A percentile compares a stretch with the other conserved stretches of the same genome.
Evolutionary conservation across 2,329 filamentous ascomycete genomes (phyloP).

Genomic region (Ophiostoma sp.): DNA sequence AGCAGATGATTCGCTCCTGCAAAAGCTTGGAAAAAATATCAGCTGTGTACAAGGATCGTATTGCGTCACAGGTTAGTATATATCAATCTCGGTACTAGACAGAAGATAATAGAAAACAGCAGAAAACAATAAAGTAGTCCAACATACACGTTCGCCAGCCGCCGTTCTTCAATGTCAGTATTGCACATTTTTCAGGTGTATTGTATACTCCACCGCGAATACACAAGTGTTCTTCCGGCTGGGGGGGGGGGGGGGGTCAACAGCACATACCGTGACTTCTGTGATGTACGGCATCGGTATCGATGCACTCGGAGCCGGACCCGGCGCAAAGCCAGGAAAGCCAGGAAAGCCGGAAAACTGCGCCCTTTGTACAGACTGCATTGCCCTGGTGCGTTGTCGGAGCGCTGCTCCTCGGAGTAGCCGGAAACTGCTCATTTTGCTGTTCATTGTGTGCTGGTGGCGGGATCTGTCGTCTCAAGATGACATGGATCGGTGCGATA

Average conservation of each 20-base stretch:
- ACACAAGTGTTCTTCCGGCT: neutral
- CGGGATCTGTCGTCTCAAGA: neutral
- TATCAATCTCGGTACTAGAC: neutral
- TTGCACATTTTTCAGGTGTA: neutral
- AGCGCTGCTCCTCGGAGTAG: neutral
- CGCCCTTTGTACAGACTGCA: neutral
- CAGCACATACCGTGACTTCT: conserved; percentile 45
- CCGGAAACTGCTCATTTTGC: neutral
- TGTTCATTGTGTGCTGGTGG: conserved; percentile 1
- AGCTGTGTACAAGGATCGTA: conserved; percentile 44
- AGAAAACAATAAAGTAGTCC: neutral
- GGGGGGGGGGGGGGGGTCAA: neutral
- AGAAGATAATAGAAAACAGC: no score
- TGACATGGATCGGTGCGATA: neutral
- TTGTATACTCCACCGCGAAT: neutral
- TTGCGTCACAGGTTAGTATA: conserved; percentile 6
- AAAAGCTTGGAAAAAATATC: conserved; percentile 78
- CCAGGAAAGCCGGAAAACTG: conserved; percentile 32
- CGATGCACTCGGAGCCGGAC: conserved; percentile 32
- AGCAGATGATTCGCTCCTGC: conserved; percentile 88
- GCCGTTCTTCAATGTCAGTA: conserved; percentile 53
- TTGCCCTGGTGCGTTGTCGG: neutral
- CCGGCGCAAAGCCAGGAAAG: conserved; percentile 22
- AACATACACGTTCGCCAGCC: conserved; percentile 72
- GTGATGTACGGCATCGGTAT: conserved; percentile 58